Percentiles rank a stretch among this genome's conserved stretches.
Conservation (phyloP, 2,329 filamentous ascomycete species). For the Colletotrichum somersetense region DNA sequence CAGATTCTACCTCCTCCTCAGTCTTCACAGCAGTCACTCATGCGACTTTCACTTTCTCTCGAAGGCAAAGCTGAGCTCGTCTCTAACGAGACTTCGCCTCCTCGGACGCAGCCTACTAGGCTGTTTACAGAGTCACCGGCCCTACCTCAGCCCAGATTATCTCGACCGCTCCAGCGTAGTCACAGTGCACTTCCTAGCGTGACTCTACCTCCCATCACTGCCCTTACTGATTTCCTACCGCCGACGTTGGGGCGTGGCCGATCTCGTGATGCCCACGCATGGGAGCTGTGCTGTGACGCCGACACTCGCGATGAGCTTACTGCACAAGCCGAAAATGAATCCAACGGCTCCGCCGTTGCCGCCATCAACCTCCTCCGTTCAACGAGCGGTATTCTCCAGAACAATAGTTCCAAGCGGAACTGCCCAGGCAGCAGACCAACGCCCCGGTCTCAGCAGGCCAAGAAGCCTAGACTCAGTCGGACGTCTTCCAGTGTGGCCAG, state of each 20-base stretch:
- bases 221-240: slow-evolving; percentile 65
- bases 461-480: slow-evolving; percentile 73
- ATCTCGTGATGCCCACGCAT: slow-evolving; percentile 88
- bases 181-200: slow-evolving; percentile 74
- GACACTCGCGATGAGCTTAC: slow-evolving; percentile 83
- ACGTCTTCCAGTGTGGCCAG: slow-evolving; percentile 73
- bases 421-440: slow-evolving; percentile 51
- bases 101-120: slow-evolving; percentile 67
- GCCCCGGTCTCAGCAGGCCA: slow-evolving; percentile 56
- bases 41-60: slow-evolving; percentile 85
- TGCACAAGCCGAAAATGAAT: slow-evolving; percentile 84
- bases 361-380: slow-evolving; percentile 86
- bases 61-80: slow-evolving; percentile 93
- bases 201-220: slow-evolving; percentile 69
- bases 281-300: slow-evolving; percentile 91
- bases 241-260: slow-evolving; percentile 75
- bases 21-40: slow-evolving; percentile 56
- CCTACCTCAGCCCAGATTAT: slow-evolving; percentile 59
- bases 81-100: slow-evolving; percentile 77
- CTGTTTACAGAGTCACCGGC: slow-evolving; percentile 61
- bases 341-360: slow-evolving; percentile 81
- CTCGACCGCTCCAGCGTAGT: slow-evolving; percentile 71
- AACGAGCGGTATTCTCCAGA: slow-evolving; percentile 65
- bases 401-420: slow-evolving; percentile 76
- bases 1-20: slow-evolving; percentile 52